Base-by-base conservation (phyloP, 345 rosid species). In the Microthlaspi erraticum region DNA sequence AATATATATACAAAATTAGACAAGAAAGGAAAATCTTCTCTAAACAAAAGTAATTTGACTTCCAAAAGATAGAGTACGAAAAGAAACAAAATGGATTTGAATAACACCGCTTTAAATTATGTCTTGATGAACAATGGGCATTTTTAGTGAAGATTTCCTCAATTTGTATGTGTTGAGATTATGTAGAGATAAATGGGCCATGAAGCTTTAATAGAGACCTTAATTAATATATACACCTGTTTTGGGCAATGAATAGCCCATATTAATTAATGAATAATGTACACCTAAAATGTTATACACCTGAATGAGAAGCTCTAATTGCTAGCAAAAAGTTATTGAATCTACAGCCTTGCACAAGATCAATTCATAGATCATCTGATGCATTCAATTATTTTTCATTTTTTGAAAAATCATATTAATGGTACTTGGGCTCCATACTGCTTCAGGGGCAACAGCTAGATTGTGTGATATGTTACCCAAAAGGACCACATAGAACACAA, bases 391-490 rank as follows among this genome's bases (percentile, higher is more conserved):
- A 26, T 26, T 26, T 26, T 26, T 26, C 29, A 26, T 26, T 26
- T 26, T 65, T 23, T 2, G 26, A 66, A 3, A 11, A 31, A 39
- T 66, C 13, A 29, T 66, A 66, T 42, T 45, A n/a, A 57, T 57
- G 73, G 64, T 62, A n/a, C 1, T 71, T 54, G 75, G 75, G 69
- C 62, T 71, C 75, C 69, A 71, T 62, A 14, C 10, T 60, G 67
- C 34, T 49, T 70, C 44, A 60, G 52, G 36, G 45, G 14, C 63
- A 71, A 62, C 70, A 71, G 18, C 64, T 63, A 63, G 56, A 72
- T 52, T 63, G 56, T 72, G 70, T 71, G 75, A 71, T 26, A 26
- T 61, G 75, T 52, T 46, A 62, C 55, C 23, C 37, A 20, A 33
- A 43, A 26, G 70, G 76, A 72, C 77, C 51, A 72, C 77, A 70